A percentile compares a stretch with the other conserved stretches of the same genome.
These are phyloP conservation scores for Clonostachys sp. DNA, from an alignment of 2,329 filamentous ascomycete genomes.

Conservation along the genomic window DNA sequence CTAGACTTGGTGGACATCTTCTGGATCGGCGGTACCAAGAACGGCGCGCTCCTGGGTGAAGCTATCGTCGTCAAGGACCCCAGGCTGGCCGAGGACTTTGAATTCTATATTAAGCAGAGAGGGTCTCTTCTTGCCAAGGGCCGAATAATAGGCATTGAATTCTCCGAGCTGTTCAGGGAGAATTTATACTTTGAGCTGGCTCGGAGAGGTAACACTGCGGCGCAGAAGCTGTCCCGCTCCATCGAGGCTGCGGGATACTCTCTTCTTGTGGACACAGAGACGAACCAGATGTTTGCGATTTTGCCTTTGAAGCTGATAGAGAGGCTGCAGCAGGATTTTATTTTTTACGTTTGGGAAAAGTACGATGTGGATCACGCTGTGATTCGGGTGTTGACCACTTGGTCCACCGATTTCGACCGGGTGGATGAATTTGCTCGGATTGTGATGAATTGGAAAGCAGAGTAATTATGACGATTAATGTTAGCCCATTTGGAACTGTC, in stretches of 20 bases:
- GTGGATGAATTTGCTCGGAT: slow-evolving; percentile 28
- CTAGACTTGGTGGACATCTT: slow-evolving; percentile 44
- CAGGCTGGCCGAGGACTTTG: slow-evolving; percentile 35
- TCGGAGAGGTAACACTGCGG: slow-evolving; percentile 34
- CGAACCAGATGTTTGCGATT: slow-evolving; percentile 45
- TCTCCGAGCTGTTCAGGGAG: slow-evolving; percentile 39
- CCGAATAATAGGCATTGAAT: slow-evolving; percentile 42
- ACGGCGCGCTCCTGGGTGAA: slow-evolving; percentile 43
- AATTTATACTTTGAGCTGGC: slow-evolving; percentile 42
- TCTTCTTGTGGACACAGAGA: slow-evolving; percentile 38
- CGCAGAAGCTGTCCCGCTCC: slow-evolving; percentile 33
- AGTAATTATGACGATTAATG: too few species aligned
- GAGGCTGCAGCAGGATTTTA: slow-evolving; percentile 32
- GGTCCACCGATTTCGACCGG: slow-evolving; percentile 38
- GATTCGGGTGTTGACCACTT: slow-evolving; percentile 42
- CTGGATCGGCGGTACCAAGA: slow-evolving; percentile 50
- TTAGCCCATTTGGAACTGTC: too few species aligned
- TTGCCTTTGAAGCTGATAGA: slow-evolving; percentile 30
- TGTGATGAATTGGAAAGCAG: slow-evolving; percentile 8
- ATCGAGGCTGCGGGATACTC: slow-evolving; percentile 34
- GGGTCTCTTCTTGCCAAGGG: slow-evolving; percentile 45
- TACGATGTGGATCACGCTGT: slow-evolving; percentile 28
- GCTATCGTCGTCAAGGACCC: slow-evolving; percentile 41
- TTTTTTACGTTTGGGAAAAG: slow-evolving; percentile 44
- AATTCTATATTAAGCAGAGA: slow-evolving; percentile 46